phyloP scores from a whole-genome alignment of 306 rosid genomes.

The Dicorynia guianensis region DNA sequence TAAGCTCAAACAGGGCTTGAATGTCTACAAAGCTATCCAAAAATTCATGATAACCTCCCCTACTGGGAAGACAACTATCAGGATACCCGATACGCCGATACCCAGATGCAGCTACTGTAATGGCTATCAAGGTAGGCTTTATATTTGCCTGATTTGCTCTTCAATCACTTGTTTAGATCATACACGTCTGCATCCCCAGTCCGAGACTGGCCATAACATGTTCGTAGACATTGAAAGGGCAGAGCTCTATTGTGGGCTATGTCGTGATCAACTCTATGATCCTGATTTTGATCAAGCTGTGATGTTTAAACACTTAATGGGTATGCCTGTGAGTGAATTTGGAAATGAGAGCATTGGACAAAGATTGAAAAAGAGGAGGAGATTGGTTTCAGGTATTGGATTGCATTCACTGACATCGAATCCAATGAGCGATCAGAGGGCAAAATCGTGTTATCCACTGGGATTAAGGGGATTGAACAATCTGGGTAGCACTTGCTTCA shows the following conservation, averaged over 20 bases:
- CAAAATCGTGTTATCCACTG: constrained; percentile 79
- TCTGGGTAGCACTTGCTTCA: constrained; percentile 85
- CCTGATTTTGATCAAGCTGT: constrained; percentile 85
- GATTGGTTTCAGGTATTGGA: constrained; percentile 53
- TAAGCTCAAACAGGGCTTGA: constrained; percentile 76
- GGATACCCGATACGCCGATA: constrained; percentile 53
- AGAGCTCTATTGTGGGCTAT: constrained; percentile 81
- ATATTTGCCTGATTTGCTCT: constrained; percentile 77
- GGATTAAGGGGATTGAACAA: constrained; percentile 93
- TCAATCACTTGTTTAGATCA: constrained; percentile 74
- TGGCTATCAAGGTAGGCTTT: constrained; percentile 70
- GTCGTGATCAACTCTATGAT: constrained; percentile 89
- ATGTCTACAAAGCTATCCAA: constrained; percentile 75
- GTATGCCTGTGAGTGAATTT: constrained; percentile 28
- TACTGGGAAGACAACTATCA: constrained; percentile 64
- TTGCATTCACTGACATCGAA: constrained; percentile 57
- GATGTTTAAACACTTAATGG: constrained; percentile 71
- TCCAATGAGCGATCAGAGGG: constrained; percentile 60
- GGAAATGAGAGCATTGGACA: constrained; percentile 73
- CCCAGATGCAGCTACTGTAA: constrained; percentile 79
- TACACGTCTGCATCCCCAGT: constrained; percentile 57
- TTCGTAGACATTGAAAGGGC: constrained; percentile 84
- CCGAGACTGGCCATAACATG: constrained; percentile 62
- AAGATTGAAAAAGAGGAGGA: constrained; percentile 82
- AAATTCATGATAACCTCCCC: constrained; percentile 68